Evolutionary conservation across 1,284 basidiomycete species (phyloP).

Genomic region (Pseudomicrostroma phylloplanum): DNA sequence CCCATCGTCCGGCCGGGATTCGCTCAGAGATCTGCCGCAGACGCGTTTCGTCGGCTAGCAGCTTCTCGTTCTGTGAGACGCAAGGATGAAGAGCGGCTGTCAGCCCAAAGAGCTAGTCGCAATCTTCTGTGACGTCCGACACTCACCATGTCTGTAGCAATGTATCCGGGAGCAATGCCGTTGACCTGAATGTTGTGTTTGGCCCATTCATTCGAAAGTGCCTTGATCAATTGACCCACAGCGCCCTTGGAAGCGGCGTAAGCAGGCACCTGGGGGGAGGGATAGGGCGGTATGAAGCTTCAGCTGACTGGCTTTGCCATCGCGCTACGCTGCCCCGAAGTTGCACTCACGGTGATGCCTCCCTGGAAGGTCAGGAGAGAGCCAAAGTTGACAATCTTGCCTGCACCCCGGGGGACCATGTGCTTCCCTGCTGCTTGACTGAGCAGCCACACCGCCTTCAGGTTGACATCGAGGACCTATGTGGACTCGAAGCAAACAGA

Average conservation of each 20-base stretch:
- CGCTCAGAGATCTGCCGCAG: conserved; percentile 76
- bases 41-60: conserved; percentile 67
- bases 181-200: conserved; percentile 82
- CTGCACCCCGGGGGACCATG: conserved; percentile 27
- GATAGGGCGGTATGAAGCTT: conserved; percentile 51
- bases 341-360: conserved; percentile 29
- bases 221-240: conserved; percentile 55
- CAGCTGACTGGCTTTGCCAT: conserved; percentile 40
- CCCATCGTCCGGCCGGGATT: conserved; percentile 65
- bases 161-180: conserved; percentile 60
- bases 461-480: conserved; percentile 37
- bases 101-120: background rate
- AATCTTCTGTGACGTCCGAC: background rate
- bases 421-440: conserved; percentile 35
- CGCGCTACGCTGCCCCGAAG: background rate
- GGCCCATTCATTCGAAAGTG: conserved; percentile 63
- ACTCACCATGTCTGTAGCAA: conserved; percentile 33
- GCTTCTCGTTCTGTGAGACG: conserved; percentile 60
- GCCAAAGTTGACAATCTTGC: conserved; percentile 46
- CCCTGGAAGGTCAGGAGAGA: conserved; percentile 45
- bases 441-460: conserved; percentile 36
- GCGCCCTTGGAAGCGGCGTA: conserved; percentile 84
- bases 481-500: conserved; percentile 5
- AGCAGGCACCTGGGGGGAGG: conserved; percentile 61
- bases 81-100: background rate